Evolutionary conservation across 768 basidiomycete species (phyloP).

Genomic region (Phaffia tasmanica): DNA sequence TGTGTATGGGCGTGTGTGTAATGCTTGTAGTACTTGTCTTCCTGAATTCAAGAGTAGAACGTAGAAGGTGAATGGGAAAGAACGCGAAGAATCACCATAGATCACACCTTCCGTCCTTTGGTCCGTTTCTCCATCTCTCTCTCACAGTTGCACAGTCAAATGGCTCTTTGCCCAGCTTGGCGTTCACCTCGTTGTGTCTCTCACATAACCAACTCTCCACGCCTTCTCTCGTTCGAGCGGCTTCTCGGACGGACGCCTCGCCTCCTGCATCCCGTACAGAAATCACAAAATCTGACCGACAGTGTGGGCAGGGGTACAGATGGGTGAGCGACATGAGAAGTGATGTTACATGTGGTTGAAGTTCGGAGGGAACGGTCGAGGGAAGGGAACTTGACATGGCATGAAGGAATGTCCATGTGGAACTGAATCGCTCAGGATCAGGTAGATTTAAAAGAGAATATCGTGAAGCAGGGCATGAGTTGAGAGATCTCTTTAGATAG

Average conservation of each 20-base stretch:
- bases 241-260: background rate
- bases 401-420: constrained; percentile 24
- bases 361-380: background rate
- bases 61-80: background rate
- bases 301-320: constrained; percentile 23
- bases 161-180: constrained; percentile 19
- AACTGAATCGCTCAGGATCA: background rate
- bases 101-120: constrained; percentile 5
- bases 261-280: constrained; percentile 10
- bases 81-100: constrained; percentile 3
- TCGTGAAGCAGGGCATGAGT: background rate
- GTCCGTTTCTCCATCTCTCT: constrained; percentile 20
- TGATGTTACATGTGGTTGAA: constrained; percentile 2
- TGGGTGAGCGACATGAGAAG: constrained; percentile 13
- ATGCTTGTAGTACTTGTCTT: too few relatives aligned
- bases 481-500: background rate
- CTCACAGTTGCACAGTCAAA: background rate
- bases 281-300: constrained; percentile 6
- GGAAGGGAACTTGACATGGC: constrained; percentile 12
- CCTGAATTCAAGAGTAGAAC: too few relatives aligned
- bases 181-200: constrained; percentile 24
- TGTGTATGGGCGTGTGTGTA: too few relatives aligned
- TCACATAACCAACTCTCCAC: constrained; percentile 18
- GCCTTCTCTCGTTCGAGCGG: constrained; percentile 8
- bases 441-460: background rate